Evolutionary conservation across 345 rosid species (phyloP).

Genomic region (Euphorbia tirucalli): DNA sequence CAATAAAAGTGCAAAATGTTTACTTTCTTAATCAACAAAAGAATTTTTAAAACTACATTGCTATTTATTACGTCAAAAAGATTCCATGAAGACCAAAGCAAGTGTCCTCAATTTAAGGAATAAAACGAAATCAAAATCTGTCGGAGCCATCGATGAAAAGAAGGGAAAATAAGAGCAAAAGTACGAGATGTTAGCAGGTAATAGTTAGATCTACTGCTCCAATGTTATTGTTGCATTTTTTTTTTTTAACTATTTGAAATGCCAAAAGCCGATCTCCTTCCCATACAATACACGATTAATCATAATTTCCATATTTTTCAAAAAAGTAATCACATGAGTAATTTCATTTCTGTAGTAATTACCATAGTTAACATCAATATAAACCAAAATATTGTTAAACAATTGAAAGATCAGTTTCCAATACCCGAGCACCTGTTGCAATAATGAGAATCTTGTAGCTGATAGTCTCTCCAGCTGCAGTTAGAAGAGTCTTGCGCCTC

Average conservation of each 20-base stretch:
- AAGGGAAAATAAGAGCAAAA: not conserved
- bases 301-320: not conserved
- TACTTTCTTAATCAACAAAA: not conserved
- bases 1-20: not conserved
- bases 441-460: constrained; percentile 82
- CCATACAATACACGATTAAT: not conserved
- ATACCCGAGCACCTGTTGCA: constrained; percentile 99
- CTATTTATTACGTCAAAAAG: not conserved
- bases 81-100: not conserved
- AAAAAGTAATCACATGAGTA: not conserved
- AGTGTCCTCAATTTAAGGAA: not conserved
- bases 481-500: constrained; percentile 78
- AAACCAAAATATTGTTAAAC: not conserved
- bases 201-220: not conserved
- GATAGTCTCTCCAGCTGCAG: constrained; percentile 91
- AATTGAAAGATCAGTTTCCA: constrained; percentile 38
- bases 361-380: not conserved
- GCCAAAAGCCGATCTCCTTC: not conserved
- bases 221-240: not conserved
- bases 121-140: not conserved
- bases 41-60: not conserved
- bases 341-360: not conserved
- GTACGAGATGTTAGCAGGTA: not conserved
- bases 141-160: not conserved
- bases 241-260: not conserved